Evolutionary conservation across 441 rosid genomes (phyloP), one percentile per base, ranked within the genome.

Genomic region (Pelargonium cotyledonis): DNA sequence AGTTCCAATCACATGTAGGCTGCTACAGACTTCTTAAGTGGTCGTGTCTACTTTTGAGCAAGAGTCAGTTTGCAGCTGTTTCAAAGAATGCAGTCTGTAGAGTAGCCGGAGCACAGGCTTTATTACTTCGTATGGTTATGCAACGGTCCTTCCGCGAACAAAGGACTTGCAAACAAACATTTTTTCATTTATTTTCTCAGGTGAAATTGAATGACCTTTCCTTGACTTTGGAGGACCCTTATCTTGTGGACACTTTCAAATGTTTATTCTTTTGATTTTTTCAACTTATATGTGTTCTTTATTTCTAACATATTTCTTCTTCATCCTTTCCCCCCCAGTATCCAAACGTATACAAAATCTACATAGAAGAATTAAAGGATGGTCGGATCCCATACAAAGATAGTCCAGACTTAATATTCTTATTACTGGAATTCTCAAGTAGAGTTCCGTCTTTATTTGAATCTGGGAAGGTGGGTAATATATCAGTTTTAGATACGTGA

Each of bases 41-140:
- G 99, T 89, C 98, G 3, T 88, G 95, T 69, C 83, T 95, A 72
- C 85, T 95, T 38, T 79, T 95, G 73, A 79, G 74, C 55, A 84
- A 80, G 71, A 90, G 97, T 77, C 88, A 87, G 66, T 95, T 95
- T 78, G 80, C 87, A 16, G 73, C 92, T 10, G 79, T 82, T 80
- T 86, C 98, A 4, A 90, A 83, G 85, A 90, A 84, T 84, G 98
- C 88, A 35, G 80, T 89, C 62, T 83, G 80, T 79, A 87, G 91
- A 80, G 86, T 90, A 47, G 96, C 95, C 29, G 82, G 88, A 31
- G 83, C 84, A 7, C 99, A 95, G 82, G 88, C 92, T 71, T 81
- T 85, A n/a, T 69, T 88, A 69, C 87, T 95, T 72, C 79, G 70
- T 16, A 74, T 80, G 51, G 82, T 92, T 47, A 86, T 87, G 91